A percentile compares a stretch with the other conserved stretches of the same genome.
Evolutionary conservation across 163 green algal genomes (phyloP).

Genomic region (Scenedesmus sp.): DNA sequence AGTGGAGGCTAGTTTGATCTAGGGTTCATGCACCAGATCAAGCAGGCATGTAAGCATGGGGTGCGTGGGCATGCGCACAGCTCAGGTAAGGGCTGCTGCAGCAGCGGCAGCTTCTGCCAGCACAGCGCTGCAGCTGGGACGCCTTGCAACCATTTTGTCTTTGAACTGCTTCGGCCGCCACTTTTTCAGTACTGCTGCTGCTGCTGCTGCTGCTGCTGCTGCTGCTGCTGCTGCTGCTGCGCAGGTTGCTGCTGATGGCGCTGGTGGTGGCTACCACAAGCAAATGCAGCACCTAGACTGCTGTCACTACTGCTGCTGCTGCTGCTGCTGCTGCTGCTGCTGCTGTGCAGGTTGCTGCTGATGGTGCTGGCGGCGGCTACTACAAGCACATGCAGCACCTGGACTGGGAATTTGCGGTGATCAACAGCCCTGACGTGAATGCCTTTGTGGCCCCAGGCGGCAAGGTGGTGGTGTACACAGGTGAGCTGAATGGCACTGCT

Average conservation of each 20-base stretch:
- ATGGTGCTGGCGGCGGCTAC: slow-evolving; percentile 73
- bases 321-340: neutral
- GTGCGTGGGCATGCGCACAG: neutral
- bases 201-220: too few relatives aligned
- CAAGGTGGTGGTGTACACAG: slow-evolving; percentile 84
- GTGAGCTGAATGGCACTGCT: slow-evolving; percentile 10
- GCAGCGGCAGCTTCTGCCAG: slow-evolving; percentile 53
- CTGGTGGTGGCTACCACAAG: neutral
- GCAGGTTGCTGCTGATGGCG: too few relatives aligned
- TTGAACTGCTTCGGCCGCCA: neutral
- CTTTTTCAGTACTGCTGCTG: neutral
- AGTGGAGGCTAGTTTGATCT: neutral
- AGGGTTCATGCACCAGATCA: neutral
- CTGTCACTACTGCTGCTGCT: neutral
- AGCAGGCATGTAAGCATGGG: too few relatives aligned
- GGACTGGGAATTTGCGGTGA: slow-evolving; percentile 90
- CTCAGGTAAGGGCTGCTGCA: neutral
- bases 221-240: too few relatives aligned
- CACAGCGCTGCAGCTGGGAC: slow-evolving; percentile 61
- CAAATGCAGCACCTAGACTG: neutral
- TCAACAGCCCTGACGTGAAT: slow-evolving; percentile 80
- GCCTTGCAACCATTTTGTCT: neutral
- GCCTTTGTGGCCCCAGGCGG: slow-evolving; percentile 90
- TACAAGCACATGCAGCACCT: slow-evolving; percentile 73
- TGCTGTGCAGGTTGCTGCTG: slow-evolving; percentile 51